A percentile compares a stretch with the other conserved stretches of the same genome.
phyloP scores from a whole-genome alignment of 441 rosid species.

The Arabidopsis hybrid region DNA sequence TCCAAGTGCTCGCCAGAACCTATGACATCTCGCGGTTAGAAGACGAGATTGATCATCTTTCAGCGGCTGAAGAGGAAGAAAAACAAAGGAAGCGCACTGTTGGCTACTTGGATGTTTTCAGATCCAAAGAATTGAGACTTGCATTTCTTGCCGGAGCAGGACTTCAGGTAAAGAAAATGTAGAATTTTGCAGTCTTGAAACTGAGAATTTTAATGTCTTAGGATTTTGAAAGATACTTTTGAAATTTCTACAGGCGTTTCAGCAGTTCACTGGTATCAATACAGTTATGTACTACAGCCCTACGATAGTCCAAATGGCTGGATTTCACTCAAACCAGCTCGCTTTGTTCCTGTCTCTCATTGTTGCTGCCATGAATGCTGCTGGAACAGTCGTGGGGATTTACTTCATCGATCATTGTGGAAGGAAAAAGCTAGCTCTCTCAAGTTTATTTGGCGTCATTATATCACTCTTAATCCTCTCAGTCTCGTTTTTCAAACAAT shows the following conservation, averaged over 20 bases:
- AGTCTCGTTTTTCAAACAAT: conserved; percentile 61
- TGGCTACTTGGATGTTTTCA: conserved; percentile 76
- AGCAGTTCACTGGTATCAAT: conserved; percentile 91
- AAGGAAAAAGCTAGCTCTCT: conserved; percentile 73
- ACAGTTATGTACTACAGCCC: conserved; percentile 99
- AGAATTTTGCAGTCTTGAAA: neutral
- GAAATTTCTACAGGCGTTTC: conserved; percentile 74
- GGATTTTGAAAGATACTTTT: neutral
- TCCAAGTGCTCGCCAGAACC: conserved; percentile 64
- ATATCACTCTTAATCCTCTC: conserved; percentile 72
- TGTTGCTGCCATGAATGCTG: conserved; percentile 88
- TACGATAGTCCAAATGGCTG: conserved; percentile 94
- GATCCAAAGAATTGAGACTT: conserved; percentile 78
- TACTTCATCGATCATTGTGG: conserved; percentile 85
- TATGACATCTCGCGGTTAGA: conserved; percentile 78
- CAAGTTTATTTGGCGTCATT: conserved; percentile 78
- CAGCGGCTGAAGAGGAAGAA: conserved; percentile 72
- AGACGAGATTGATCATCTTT: conserved; percentile 81
- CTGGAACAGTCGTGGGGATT: conserved; percentile 80
- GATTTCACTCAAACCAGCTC: conserved; percentile 78
- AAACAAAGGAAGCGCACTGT: conserved; percentile 50
- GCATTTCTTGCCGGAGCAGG: conserved; percentile 96
- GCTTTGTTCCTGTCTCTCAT: conserved; percentile 80
- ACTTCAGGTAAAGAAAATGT: conserved; percentile 71
- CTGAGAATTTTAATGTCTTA: neutral